Percentiles rank a stretch among this genome's conserved stretches.
Conservation (phyloP, 116 monocot genomes). For the Papilionanthe hybrid region DNA sequence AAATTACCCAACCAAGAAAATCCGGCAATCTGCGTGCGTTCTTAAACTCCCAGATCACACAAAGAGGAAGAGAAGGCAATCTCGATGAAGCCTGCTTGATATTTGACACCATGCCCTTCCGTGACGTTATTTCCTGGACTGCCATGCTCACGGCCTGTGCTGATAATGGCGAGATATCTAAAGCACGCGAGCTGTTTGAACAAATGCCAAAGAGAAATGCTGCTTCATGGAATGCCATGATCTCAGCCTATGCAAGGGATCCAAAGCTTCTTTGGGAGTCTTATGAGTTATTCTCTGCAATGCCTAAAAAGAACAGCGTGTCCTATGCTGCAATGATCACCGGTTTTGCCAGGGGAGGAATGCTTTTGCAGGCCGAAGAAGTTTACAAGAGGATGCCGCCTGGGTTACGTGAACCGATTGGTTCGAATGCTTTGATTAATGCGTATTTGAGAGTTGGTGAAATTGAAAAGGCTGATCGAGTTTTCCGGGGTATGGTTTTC, state of each 20-base stretch:
- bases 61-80: conserved; percentile 32
- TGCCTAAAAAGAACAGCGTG: conserved; percentile 31
- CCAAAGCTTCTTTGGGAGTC: conserved; percentile 26
- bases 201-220: conserved; percentile 55
- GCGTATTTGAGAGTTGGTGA: conserved; percentile 43
- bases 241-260: conserved; percentile 35
- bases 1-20: conserved; percentile 1
- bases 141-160: conserved; percentile 52
- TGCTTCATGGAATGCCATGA: conserved; percentile 62
- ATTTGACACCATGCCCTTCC: conserved; percentile 42
- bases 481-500: conserved; percentile 34
- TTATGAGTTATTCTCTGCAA: conserved; percentile 25
- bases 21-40: conserved; percentile 10
- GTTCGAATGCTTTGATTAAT: conserved; percentile 48
- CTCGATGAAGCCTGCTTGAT: conserved; percentile 28
- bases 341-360: conserved; percentile 30
- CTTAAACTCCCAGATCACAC: conserved; percentile 41
- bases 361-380: conserved; percentile 36
- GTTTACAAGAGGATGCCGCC: conserved; percentile 36
- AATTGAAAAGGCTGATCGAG: conserved; percentile 31
- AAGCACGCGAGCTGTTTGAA: conserved; percentile 47
- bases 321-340: conserved; percentile 48
- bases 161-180: conserved; percentile 23
- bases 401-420: conserved; percentile 46
- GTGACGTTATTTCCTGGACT: conserved; percentile 65